A percentile compares a stretch with the other conserved stretches of the same genome.
phyloP scores from a whole-genome alignment of 331 rosid species.

The Dryas integrifolia region DNA sequence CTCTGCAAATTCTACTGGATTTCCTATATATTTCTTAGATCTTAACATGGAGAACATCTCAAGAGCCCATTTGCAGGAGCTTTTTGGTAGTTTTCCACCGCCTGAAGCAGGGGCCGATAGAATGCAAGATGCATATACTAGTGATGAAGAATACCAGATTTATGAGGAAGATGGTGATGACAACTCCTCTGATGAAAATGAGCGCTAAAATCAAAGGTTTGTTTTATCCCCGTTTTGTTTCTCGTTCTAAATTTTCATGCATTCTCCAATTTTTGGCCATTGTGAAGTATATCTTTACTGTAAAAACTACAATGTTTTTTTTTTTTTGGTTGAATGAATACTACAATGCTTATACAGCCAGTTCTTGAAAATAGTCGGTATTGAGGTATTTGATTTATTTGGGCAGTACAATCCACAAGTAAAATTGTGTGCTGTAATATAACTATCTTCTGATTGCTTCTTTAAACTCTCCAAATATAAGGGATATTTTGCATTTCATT shows the following conservation, averaged over 20 bases:
- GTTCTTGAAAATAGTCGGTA: no score
- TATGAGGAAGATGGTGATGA: conserved; percentile 61
- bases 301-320: no score
- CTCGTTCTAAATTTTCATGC: background rate
- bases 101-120: conserved; percentile 27
- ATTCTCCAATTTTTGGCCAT: background rate
- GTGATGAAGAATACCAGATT: conserved; percentile 70
- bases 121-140: conserved; percentile 31
- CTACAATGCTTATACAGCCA: no score
- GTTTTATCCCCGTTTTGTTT: background rate
- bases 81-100: conserved; percentile 67
- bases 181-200: conserved; percentile 44
- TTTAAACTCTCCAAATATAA: no score
- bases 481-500: no score
- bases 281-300: no score
- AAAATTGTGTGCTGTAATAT: no score
- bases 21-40: conserved; percentile 55
- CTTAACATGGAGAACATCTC: conserved; percentile 52
- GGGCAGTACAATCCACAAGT: no score
- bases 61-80: conserved; percentile 66
- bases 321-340: no score
- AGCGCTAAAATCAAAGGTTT: conserved; percentile 20
- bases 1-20: conserved; percentile 11
- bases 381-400: no score
- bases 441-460: no score